Evolutionary conservation across 2,329 filamentous ascomycete species (phyloP).

Genomic region (Trichoderma harzianum): DNA sequence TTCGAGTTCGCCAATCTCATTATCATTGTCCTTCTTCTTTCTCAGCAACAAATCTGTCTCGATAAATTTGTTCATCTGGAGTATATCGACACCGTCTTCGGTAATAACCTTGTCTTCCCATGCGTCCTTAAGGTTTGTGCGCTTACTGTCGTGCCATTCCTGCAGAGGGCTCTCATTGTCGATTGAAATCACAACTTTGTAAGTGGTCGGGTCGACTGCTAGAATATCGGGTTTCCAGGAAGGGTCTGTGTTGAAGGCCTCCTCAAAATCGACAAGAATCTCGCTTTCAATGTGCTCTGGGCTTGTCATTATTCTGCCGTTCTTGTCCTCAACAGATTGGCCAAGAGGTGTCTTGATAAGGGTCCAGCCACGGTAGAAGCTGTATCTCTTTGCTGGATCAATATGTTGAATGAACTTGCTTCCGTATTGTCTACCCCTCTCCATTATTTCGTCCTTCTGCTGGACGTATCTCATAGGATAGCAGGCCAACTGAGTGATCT

Average conservation of each 20-base stretch:
- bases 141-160: conserved; percentile 8
- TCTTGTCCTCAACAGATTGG: background rate
- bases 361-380: conserved; percentile 13
- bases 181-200: background rate
- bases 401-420: conserved; percentile 5
- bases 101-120: conserved; percentile 10
- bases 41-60: background rate
- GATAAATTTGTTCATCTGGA: conserved; percentile 8
- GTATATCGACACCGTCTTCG: background rate
- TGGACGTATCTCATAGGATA: conserved; percentile 15
- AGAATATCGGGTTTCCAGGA: conserved; percentile 14
- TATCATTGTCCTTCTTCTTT: conserved; percentile 6
- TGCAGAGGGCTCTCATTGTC: conserved; percentile 6
- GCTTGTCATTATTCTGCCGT: background rate
- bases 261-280: conserved; percentile 18
- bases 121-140: conserved; percentile 1
- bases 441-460: conserved; percentile 9
- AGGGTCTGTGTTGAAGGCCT: conserved; percentile 15
- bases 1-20: conserved; percentile 22
- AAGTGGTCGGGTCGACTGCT: background rate
- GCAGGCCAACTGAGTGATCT: conserved; percentile 6
- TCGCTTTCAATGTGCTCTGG: conserved; percentile 19
- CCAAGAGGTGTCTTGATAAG: conserved; percentile 8
- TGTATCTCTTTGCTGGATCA: background rate
- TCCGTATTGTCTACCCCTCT: background rate